A percentile compares a stretch with the other conserved stretches of the same genome.
phyloP scores from a whole-genome alignment of 176 grass and related monocot species.

The Thalia dealbata region DNA sequence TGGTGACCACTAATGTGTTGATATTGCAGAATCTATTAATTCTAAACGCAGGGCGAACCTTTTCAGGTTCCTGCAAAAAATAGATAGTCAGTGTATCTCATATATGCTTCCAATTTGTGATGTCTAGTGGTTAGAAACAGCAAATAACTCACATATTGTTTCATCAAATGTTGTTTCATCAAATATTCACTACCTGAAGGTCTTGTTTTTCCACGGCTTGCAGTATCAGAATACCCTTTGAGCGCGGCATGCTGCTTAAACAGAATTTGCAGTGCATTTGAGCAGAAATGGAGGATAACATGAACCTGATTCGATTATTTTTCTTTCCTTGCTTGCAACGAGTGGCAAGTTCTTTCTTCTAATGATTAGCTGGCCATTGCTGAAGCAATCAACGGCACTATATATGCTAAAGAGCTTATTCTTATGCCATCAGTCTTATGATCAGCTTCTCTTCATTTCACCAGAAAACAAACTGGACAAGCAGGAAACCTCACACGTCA shows the following conservation, averaged over 20 bases:
- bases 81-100: too few relatives aligned
- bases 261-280: constrained; percentile 76
- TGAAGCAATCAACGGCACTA: too few relatives aligned
- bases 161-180: not conserved
- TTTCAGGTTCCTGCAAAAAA: too few relatives aligned
- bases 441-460: too few relatives aligned
- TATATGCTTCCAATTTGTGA: not conserved
- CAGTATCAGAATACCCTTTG: constrained; percentile 80
- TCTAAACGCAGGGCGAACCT: too few relatives aligned
- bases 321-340: not conserved
- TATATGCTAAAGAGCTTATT: too few relatives aligned
- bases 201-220: constrained; percentile 18
- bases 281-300: constrained; percentile 86
- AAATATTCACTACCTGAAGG: not conserved
- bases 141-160: not conserved
- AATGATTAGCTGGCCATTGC: too few relatives aligned
- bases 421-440: too few relatives aligned
- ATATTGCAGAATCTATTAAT: too few relatives aligned
- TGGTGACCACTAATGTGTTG: too few relatives aligned
- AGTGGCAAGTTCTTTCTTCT: not conserved
- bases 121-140: not conserved
- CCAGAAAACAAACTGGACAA: too few relatives aligned
- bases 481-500: too few relatives aligned
- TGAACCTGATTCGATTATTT: constrained; percentile 2
- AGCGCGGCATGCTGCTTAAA: constrained; percentile 94